Base-by-base conservation (phyloP, 148 eudicot genomes). In the Amaranthus cruentus region DNA sequence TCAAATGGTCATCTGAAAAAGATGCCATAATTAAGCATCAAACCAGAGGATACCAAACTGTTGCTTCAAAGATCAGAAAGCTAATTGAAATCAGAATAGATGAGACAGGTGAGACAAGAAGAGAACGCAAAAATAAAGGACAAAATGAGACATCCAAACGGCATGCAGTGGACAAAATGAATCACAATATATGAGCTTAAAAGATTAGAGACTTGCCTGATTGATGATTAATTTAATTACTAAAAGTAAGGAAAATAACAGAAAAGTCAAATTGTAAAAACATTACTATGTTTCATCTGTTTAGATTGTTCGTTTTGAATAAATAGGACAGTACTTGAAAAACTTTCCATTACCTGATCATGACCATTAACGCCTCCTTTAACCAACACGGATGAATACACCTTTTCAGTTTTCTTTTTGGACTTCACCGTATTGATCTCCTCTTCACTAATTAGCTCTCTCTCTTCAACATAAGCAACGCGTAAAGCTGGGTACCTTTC, bases 401-500 rank as follows among this genome's bases (percentile, higher is more conserved):
- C 83, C 79, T 83, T 90, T 55, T 28, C 72, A 67, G 38, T 28
- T 28, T 28, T 28, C 38, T 28, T 28, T 28, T 28, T 28, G 38
- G 38, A 28, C 38, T 28, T 28, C 38, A 28, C 38, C 38, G 38
- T 28, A 28, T 28, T 28, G 38, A 76, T 42, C 77, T 72, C 65
- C 21, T 79, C 73, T 3, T 66, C 76, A 48, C 56, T 73, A 42
- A 74, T 73, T 66, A 77, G 88, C 81, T 95, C 99, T 74, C 78
- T 88, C 83, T 95, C 97, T 78, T 92, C 99, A n/a, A 90, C 96
- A 81, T 92, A 95, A 68, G 99, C 99, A 63, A 95, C 90, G 42
- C 99, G 96, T 59, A 92, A 76, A 68, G 96, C 87, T 59, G 97
- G 97, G 80, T 92, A 81, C 88, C 97, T 94, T 72, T 48, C 67